Conservation (phyloP, 495 filamentous ascomycete species). For the Wilcoxina mikolae region DNA sequence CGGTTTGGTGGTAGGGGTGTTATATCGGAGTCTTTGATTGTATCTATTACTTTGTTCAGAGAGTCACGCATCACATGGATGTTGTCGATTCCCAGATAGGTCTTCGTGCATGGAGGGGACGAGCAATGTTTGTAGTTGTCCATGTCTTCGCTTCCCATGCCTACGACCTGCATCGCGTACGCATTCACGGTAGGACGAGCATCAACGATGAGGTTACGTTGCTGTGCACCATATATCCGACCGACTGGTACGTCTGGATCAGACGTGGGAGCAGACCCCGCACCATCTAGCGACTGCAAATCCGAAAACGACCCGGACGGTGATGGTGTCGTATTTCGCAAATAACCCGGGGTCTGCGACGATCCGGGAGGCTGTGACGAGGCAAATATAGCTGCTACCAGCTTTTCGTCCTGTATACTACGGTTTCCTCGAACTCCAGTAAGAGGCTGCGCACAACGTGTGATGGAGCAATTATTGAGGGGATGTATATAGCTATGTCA, state of each 20-base stretch:
- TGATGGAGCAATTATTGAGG: constrained; percentile 93
- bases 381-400: constrained; percentile 75
- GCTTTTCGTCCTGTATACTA: constrained; percentile 88
- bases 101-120: constrained; percentile 45
- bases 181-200: constrained; percentile 92
- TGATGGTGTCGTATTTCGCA: constrained; percentile 20
- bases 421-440: constrained; percentile 77
- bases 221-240: constrained; percentile 75
- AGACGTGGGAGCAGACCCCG: constrained; percentile 6
- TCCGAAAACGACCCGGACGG: constrained; percentile 22
- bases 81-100: constrained; percentile 95
- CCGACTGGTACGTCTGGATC: constrained; percentile 8
- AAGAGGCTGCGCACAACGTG: constrained; percentile 81
- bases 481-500: constrained; percentile 62
- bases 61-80: constrained; percentile 98
- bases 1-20: constrained; percentile 69
- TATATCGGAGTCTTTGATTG: constrained; percentile 83
- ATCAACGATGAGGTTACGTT: constrained; percentile 91
- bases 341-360: constrained; percentile 21
- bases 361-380: constrained; percentile 31
- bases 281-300: constrained; percentile 4
- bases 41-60: constrained; percentile 71
- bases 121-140: constrained; percentile 79
- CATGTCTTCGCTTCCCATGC: constrained; percentile 93
- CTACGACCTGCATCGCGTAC: constrained; percentile 85